Conservation (phyloP, 768 basidiomycete species). For the Rhizopogon sp. region DNA sequence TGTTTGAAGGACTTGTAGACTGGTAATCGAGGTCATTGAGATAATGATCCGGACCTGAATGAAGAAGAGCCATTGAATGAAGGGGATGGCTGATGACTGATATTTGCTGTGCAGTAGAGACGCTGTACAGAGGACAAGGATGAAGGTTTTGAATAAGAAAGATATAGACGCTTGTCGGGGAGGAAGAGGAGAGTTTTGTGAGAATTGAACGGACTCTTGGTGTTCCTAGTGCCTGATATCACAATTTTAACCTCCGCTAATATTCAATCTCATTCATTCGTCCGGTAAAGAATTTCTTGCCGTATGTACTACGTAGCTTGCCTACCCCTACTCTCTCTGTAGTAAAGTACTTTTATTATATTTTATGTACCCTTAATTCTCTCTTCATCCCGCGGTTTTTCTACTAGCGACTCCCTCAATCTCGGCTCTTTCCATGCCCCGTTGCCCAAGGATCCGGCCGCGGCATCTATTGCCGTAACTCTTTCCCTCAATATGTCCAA, state of each 20-base stretch:
- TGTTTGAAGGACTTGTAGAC: conserved; percentile 21
- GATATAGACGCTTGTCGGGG: conserved; percentile 16
- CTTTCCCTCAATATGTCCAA: neutral
- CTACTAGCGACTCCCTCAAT: neutral
- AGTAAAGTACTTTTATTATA: no score
- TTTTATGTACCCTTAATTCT: no score
- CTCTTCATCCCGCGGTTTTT: no score
- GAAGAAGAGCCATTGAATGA: conserved; percentile 23
- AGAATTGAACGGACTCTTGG: conserved; percentile 15
- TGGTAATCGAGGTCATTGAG: conserved; percentile 20
- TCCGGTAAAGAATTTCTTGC: no score
- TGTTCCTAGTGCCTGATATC: conserved; percentile 10
- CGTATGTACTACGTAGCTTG: no score
- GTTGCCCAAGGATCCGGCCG: neutral
- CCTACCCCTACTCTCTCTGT: no score
- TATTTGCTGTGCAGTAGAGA: neutral
- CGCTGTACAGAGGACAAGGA: neutral
- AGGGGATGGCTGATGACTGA: neutral
- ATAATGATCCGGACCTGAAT: conserved; percentile 15
- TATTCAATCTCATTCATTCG: neutral
- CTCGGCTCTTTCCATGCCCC: neutral
- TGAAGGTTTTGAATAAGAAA: conserved; percentile 3
- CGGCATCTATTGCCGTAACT: neutral
- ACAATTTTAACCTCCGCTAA: conserved; percentile 25
- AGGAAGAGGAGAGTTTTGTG: conserved; percentile 18